Conservation (phyloP, 2,329 filamentous ascomycete genomes). For the Dothideomycetes sp. region DNA sequence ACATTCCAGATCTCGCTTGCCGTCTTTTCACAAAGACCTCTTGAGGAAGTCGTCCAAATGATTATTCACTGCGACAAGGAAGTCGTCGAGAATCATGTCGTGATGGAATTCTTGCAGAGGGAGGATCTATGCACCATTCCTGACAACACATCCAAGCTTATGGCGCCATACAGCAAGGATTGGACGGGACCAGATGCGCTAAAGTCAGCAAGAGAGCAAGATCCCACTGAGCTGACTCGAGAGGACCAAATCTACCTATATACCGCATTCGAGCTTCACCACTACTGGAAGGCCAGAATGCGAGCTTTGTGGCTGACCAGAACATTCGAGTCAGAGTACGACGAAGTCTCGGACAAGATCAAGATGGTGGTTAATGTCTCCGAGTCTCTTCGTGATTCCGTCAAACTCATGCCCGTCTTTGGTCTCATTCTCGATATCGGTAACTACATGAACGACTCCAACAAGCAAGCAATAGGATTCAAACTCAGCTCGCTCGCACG, state of each 20-base stretch:
- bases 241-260: slow-evolving; percentile 94
- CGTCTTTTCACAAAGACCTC: slow-evolving; percentile 78
- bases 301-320: slow-evolving; percentile 76
- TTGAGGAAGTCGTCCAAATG: slow-evolving; percentile 81
- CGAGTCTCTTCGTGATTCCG: slow-evolving; percentile 82
- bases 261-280: slow-evolving; percentile 87
- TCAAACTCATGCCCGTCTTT: slow-evolving; percentile 89
- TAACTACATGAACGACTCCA: slow-evolving; percentile 99
- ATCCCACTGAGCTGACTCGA: slow-evolving; percentile 78
- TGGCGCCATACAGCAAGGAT: slow-evolving; percentile 93
- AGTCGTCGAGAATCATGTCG: slow-evolving; percentile 77
- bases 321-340: slow-evolving; percentile 80
- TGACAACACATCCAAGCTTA: slow-evolving; percentile 79
- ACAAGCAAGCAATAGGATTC: slow-evolving; percentile 96
- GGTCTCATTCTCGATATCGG: slow-evolving; percentile 94
- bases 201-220: slow-evolving; percentile 69
- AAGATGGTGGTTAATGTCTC: slow-evolving; percentile 79
- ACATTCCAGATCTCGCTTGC: slow-evolving; percentile 87
- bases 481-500: slow-evolving; percentile 91
- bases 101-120: slow-evolving; percentile 93
- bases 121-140: slow-evolving; percentile 88
- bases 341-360: slow-evolving; percentile 78
- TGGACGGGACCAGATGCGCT: slow-evolving; percentile 84
- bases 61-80: slow-evolving; percentile 91
- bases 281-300: slow-evolving; percentile 99